Base-by-base conservation (phyloP, 2,329 filamentous ascomycete genomes). In the Cladosporium cucumerinum region DNA sequence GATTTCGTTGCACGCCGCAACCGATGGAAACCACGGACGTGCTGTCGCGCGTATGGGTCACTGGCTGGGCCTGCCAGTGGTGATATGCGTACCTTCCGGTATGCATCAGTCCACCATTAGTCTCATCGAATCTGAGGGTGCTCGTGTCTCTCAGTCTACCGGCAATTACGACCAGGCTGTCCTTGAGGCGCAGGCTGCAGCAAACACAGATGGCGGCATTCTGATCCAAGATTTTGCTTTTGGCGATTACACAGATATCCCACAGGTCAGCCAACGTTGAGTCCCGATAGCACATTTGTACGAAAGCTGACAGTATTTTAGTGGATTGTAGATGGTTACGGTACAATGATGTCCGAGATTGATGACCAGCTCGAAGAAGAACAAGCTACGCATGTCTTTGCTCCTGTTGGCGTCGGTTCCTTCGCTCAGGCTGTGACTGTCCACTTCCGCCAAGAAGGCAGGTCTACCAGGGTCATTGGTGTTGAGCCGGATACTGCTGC, bases 1-100 rank as follows among this genome's bases (percentile, higher is more conserved):
- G 6, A 69, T 86, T 21, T 77, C 70, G 0, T 72, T 90, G 0
- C 82, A 87, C 49, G 85, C 89, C 0, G 86, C 87, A 0, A 91
- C 88, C 0, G 89, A 91, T 58, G 90, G 90, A 0, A 93, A 93
- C 68, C 89, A 89, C 79, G 90, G 90, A 0, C 80, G 89, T 2
- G 90, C 90, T 0, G 83, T 92, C 0, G 87, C 89, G 0, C 81
- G 84, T 8, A 90, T 93, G 85, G 88, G 83, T 0, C 78, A 76
- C 34, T 79, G 86, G 12, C 77, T 93, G 7, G 80, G 78, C 0
- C 75, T 91, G 0, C 70, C 78, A 0, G 82, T 82, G 0, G 76
- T 79, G 25, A 86, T 93, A 2, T 87, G 85, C 67, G 88, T 92
- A 1, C 88, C 89, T 0, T 70, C 70, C 0, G 80, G 78, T 18